Conservation (phyloP, 176 grass and related monocot genomes). For the Thinopyrum elongatum region DNA sequence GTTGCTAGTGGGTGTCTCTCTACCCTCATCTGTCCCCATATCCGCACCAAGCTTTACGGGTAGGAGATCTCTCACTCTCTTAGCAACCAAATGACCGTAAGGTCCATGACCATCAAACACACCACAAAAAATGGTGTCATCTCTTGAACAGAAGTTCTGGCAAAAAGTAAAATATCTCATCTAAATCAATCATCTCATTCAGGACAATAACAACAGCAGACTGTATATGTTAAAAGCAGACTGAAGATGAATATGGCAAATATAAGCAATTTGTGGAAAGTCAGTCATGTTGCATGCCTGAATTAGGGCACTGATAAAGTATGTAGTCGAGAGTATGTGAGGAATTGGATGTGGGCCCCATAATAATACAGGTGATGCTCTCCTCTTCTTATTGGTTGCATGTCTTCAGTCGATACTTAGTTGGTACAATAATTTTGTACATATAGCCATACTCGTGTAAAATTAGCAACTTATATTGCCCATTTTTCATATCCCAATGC, state of each 20-base stretch:
- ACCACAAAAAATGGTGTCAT: slow-evolving; percentile 80
- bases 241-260: slow-evolving; percentile 3
- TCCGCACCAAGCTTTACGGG: slow-evolving; percentile 59
- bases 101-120: slow-evolving; percentile 97
- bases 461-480: slow-evolving; percentile 12
- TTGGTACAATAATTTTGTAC: neutral
- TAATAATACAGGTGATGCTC: neutral
- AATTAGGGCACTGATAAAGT: neutral
- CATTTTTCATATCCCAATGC: neutral
- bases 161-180: slow-evolving; percentile 20
- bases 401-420: neutral
- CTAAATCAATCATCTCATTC: slow-evolving; percentile 1
- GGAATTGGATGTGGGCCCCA: neutral
- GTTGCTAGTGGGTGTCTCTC: slow-evolving; percentile 43
- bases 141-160: slow-evolving; percentile 89
- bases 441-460: neutral
- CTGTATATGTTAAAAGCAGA: slow-evolving; percentile 22
- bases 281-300: neutral
- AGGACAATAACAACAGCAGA: neutral
- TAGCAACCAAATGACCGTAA: slow-evolving; percentile 86
- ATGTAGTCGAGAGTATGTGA: neutral
- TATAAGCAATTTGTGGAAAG: neutral
- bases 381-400: neutral
- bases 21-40: slow-evolving; percentile 37
- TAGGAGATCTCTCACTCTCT: slow-evolving; percentile 92